Conservation (phyloP, 495 filamentous ascomycete species). For the Xylaria grammica region DNA sequence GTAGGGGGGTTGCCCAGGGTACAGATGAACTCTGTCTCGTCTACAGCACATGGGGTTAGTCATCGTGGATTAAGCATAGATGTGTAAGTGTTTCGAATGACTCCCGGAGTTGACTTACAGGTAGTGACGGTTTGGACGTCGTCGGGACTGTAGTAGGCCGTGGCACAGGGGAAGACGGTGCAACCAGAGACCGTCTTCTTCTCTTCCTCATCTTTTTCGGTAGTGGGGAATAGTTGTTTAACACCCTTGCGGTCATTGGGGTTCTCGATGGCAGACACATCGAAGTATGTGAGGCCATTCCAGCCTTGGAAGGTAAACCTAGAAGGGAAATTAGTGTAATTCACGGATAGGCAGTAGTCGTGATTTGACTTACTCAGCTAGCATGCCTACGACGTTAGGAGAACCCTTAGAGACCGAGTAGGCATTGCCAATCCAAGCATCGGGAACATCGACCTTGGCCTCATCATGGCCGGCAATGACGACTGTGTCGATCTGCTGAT, state of each 20-base stretch:
- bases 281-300: conserved; percentile 51
- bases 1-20: conserved; percentile 43
- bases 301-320: conserved; percentile 50
- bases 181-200: conserved; percentile 49
- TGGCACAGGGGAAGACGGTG: conserved; percentile 50
- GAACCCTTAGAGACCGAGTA: conserved; percentile 49
- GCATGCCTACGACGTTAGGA: conserved; percentile 50
- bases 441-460: conserved; percentile 42
- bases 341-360: conserved; percentile 3
- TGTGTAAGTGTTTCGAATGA: too few relatives aligned
- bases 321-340: not conserved
- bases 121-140: conserved; percentile 55
- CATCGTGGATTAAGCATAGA: too few relatives aligned
- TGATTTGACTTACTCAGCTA: conserved; percentile 47
- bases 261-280: conserved; percentile 62
- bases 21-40: conserved; percentile 42
- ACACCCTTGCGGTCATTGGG: conserved; percentile 49
- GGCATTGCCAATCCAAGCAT: conserved; percentile 54
- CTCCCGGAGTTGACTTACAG: too few relatives aligned
- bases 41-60: too few relatives aligned
- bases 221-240: conserved; percentile 52
- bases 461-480: conserved; percentile 37
- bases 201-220: conserved; percentile 23
- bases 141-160: conserved; percentile 55
- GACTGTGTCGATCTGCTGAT: conserved; percentile 29